A percentile compares a stretch with the other conserved stretches of the same genome.
Conservation (phyloP, 1,284 basidiomycete species). For the Fomitopsis pinicola region DNA sequence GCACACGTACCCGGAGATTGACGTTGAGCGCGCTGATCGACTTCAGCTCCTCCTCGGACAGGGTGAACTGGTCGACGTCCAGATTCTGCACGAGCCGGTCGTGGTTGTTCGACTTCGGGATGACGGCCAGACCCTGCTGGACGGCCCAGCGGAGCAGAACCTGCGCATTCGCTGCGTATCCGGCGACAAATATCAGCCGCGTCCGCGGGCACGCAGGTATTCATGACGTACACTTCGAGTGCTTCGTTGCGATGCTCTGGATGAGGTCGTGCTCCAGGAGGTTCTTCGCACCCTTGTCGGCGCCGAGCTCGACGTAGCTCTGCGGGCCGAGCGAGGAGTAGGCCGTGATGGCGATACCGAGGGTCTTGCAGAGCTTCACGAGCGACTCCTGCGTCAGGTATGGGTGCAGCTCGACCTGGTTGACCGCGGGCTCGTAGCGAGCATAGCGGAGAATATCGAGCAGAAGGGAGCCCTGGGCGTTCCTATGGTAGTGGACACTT, state of each 20-base stretch:
- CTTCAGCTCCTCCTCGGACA: conserved; percentile 57
- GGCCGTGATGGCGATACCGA: conserved; percentile 68
- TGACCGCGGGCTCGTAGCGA: conserved; percentile 62
- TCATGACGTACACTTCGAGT: conserved; percentile 51
- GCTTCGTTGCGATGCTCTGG: conserved; percentile 41
- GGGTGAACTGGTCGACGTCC: conserved; percentile 49
- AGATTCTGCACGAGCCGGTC: conserved; percentile 60
- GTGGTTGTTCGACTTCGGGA: conserved; percentile 68
- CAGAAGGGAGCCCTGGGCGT: conserved; percentile 60
- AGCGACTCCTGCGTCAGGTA: conserved; percentile 69
- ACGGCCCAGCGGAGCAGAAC: conserved; percentile 78
- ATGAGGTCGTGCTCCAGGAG: conserved; percentile 53
- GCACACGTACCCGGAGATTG: conserved; percentile 48
- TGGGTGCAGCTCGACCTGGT: conserved; percentile 78
- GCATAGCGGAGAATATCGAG: conserved; percentile 70
- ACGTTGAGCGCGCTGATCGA: conserved; percentile 60
- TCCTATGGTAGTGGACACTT: conserved; percentile 36
- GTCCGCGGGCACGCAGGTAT: conserved; percentile 6
- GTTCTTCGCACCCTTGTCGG: conserved; percentile 42
- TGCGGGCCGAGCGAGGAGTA: conserved; percentile 78
- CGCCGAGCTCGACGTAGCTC: conserved; percentile 64
- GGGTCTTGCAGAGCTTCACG: conserved; percentile 51
- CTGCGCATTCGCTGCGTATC: conserved; percentile 45
- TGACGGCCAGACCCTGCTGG: conserved; percentile 71
- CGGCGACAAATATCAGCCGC: neutral